phyloP scores from a whole-genome alignment of 768 basidiomycete genomes.

The Boletus sensibilis region DNA sequence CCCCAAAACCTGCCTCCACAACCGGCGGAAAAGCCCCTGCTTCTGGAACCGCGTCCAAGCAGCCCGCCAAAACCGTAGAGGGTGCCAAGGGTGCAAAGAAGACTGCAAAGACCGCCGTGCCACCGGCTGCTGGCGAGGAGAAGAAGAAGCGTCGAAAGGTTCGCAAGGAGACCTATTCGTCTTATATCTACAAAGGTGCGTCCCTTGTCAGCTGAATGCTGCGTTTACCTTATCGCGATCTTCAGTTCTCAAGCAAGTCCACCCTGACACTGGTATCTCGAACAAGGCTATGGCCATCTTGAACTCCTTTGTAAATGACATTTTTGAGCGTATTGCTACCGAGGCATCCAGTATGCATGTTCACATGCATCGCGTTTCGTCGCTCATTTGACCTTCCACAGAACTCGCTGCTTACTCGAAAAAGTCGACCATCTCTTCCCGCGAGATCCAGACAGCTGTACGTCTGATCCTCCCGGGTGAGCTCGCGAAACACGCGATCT shows the following conservation, averaged over 20 bases:
- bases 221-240: conserved; percentile 1
- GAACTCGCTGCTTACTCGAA: conserved; percentile 97
- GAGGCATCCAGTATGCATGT: conserved; percentile 75
- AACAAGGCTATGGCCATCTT: conserved; percentile 98
- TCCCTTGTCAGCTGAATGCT: not conserved
- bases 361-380: not conserved
- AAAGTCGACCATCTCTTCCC: conserved; percentile 97
- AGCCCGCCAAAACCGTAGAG: conserved; percentile 54
- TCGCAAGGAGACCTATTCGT: conserved; percentile 90
- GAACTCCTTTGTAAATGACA: conserved; percentile 96
- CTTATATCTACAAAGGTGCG: conserved; percentile 89
- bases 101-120: conserved; percentile 53
- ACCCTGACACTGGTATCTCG: conserved; percentile 98
- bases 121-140: conserved; percentile 59
- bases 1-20: conserved; percentile 67
- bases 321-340: conserved; percentile 89
- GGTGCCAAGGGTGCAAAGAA: conserved; percentile 80
- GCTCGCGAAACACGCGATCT: conserved; percentile 71
- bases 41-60: conserved; percentile 56
- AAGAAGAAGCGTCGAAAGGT: conserved; percentile 89
- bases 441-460: conserved; percentile 97
- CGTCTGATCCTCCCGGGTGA: conserved; percentile 96
- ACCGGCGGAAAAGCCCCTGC: conserved; percentile 68
- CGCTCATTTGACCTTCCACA: conserved; percentile 27
- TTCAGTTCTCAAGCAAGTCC: conserved; percentile 91